Percentiles rank a stretch among this genome's conserved stretches.
Evolutionary conservation across 192 early-diverging fungal genomes (phyloP).

Genomic region (Entophlyctis helioformis): DNA sequence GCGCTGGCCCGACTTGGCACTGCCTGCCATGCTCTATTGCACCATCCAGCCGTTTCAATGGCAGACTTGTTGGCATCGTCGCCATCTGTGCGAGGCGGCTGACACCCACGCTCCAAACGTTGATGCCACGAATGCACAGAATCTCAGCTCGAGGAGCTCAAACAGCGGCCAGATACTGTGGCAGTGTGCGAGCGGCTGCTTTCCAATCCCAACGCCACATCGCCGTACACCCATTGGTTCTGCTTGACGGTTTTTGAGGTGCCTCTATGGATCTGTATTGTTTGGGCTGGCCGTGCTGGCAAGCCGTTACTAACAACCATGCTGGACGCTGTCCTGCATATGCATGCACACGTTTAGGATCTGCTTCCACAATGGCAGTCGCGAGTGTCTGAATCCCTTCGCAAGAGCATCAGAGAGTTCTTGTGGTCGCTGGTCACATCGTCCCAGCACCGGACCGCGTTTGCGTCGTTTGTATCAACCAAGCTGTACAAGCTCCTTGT

Average conservation of each 20-base stretch:
- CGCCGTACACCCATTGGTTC: constrained; percentile 1
- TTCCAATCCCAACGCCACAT: neutral
- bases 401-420: neutral
- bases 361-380: neutral
- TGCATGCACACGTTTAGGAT: neutral
- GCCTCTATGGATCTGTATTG: neutral
- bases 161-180: neutral
- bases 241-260: constrained; percentile 4
- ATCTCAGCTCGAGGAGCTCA: neutral
- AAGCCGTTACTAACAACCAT: neutral
- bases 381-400: neutral
- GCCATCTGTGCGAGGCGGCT: too few relatives aligned
- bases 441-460: neutral
- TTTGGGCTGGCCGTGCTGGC: neutral
- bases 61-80: too few relatives aligned
- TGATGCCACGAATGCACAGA: too few relatives aligned
- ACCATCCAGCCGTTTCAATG: too few relatives aligned
- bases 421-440: neutral
- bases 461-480: neutral
- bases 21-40: too few relatives aligned
- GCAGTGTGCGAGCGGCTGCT: constrained; percentile 1
- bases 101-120: too few relatives aligned
- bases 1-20: too few relatives aligned
- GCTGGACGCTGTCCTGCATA: neutral
- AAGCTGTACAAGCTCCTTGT: constrained; percentile 3